phyloP scores from a whole-genome alignment of 345 rosid species.

The Eucalyptus coolabah region DNA sequence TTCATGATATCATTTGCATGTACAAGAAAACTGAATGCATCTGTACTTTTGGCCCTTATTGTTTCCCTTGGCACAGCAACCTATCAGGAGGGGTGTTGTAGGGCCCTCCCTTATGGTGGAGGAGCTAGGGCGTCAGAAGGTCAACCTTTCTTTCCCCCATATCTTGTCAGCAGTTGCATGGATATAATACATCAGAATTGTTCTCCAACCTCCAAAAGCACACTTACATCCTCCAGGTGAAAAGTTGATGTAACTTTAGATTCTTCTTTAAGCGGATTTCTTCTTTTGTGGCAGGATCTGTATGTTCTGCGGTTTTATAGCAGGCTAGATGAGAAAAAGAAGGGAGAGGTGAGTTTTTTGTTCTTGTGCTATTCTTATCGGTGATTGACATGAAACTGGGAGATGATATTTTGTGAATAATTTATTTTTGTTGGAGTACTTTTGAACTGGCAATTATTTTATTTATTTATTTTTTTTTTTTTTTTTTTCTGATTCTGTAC shows the following conservation, averaged over 20 bases:
- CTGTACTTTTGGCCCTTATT: not conserved
- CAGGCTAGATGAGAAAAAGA: conserved; percentile 72
- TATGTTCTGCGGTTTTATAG: conserved; percentile 65
- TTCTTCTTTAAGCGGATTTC: not conserved
- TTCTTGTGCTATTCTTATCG: not conserved
- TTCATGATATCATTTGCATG: not conserved
- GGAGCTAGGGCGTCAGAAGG: conserved; percentile 70
- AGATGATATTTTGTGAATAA: not conserved
- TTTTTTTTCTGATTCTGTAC: not conserved
- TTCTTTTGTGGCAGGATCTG: conserved; percentile 45
- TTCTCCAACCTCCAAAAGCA: not conserved
- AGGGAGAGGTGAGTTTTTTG: conserved; percentile 74
- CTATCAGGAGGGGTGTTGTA: conserved; percentile 74
- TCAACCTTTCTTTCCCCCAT: conserved; percentile 2
- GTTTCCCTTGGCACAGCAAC: conserved; percentile 34
- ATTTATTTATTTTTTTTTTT: too few species aligned
- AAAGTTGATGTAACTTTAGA: not conserved
- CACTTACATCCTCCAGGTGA: not conserved
- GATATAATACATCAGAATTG: not conserved
- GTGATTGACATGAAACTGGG: not conserved
- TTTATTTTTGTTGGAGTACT: not conserved
- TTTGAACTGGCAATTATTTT: not conserved
- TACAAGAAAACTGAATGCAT: not conserved
- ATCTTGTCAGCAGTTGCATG: not conserved
- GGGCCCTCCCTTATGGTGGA: conserved; percentile 75